Base-by-base conservation (phyloP, 2,329 filamentous ascomycete genomes). In the Neopestalotiopsis sp. region DNA sequence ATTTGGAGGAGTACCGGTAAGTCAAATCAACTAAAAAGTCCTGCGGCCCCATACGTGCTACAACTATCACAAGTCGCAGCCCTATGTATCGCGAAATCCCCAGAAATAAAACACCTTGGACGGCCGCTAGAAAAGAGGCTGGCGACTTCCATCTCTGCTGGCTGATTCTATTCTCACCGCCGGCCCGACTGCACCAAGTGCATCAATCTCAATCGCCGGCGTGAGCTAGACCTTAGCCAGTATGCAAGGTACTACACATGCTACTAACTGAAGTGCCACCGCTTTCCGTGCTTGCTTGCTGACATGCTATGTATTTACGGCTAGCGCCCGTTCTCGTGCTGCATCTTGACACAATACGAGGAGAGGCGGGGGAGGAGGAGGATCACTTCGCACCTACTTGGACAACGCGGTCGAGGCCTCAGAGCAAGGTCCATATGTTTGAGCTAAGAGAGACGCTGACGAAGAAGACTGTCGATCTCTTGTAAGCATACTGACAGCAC, bases 291-390 rank as follows among this genome's bases (percentile, higher is more conserved):
- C 24, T 59, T 14, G 24, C 24, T 58, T 58, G 56, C 28, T 58
- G 56, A 20, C 24, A 59, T 30, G 13, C 17, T 28, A 10, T 52
- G 30, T 13, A 6, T 5, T 34, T 6, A 12, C 30, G 20, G 24
- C 49, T 56, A 56, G 49, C 49, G 17, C 17, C 14, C 30, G 57
- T 24, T 14, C 20, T 34, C 13, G n/a, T 34, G 24, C 13, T 28
- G 24, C 57, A 30, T 62, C 30, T 59, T 59, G 57, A 13, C 30
- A 59, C 17, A 59, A 59, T 59, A 59, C 57, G 57, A 59, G 56
- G 56, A 58, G 34, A 34, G 57, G 28, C 30, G 10, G 57, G n/a
- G 10, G 24, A 24, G 57, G 20, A 59, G 5, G 57, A 24, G 13
- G 24, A 17, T 56, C 49, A 17, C 13, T 17, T 34, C 10, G 57